Percentiles rank a stretch among this genome's conserved stretches.
These are phyloP conservation scores for Ramicandelaber brevisporus DNA, from an alignment of 192 early-diverging fungal genomes.

Conservation along the genomic window DNA sequence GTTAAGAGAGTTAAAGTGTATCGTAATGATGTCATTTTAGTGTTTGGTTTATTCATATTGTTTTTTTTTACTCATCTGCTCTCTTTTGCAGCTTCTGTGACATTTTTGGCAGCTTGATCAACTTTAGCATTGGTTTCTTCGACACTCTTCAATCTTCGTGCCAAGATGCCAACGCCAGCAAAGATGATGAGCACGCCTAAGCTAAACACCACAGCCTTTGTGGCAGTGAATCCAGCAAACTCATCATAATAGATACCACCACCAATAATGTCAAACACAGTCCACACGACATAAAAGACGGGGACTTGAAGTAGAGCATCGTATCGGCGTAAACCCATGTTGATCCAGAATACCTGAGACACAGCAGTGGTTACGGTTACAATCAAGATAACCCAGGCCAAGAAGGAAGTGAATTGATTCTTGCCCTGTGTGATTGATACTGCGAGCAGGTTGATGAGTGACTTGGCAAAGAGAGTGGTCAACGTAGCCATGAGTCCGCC, in stretches of 20 bases:
- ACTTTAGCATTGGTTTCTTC: no score
- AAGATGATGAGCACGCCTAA: slow-evolving; percentile 45
- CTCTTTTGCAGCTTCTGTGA: no score
- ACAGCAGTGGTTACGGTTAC: slow-evolving; percentile 52
- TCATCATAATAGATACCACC: slow-evolving; percentile 63
- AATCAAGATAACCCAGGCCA: slow-evolving; percentile 37
- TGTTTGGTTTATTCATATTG: no score
- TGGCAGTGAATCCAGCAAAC: slow-evolving; percentile 30
- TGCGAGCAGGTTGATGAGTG: slow-evolving; percentile 42
- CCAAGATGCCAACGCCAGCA: slow-evolving; percentile 39
- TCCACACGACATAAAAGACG: slow-evolving; percentile 61
- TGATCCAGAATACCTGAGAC: slow-evolving; percentile 64
- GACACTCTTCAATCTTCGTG: slow-evolving; percentile 33
- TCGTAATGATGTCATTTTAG: no score
- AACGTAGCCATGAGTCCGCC: slow-evolving; percentile 54
- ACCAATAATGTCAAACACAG: slow-evolving; percentile 53
- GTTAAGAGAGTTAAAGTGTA: no score
- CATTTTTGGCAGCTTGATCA: no score
- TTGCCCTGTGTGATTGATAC: slow-evolving; percentile 31
- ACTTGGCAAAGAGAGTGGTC: slow-evolving; percentile 57
- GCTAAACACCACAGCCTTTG: slow-evolving; percentile 35
- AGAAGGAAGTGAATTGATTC: slow-evolving; percentile 40
- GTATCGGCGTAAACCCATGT: slow-evolving; percentile 52
- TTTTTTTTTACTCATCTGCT: no score
- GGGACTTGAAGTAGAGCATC: slow-evolving; percentile 63